Evolutionary conservation across 2,329 filamentous ascomycete species (phyloP), one percentile per base, ranked within the genome.

Genomic region (Dothiorella sarmentorum): DNA sequence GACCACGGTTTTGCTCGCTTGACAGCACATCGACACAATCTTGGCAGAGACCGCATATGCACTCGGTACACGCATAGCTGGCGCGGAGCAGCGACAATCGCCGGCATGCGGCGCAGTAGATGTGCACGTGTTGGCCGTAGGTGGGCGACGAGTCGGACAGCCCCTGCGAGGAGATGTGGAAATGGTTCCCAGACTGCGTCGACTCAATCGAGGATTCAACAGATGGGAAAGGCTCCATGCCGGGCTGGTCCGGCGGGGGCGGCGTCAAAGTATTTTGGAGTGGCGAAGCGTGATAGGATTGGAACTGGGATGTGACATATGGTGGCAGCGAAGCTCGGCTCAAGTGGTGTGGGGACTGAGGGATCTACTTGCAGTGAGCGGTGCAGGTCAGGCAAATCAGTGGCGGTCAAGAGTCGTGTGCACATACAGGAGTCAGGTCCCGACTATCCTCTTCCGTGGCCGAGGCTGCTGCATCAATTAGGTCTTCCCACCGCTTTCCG

Each of bases 1-100:
- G 77, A 11, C 88, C 88, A 52, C 88, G 69, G 29, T 69, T 85
- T 70, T 91, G 87, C 70, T 91, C 88, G 65, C 83, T 84, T 74
- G 90, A 86, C 58, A 93, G 79, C 31, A 90, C 85, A 67, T 91
- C 88, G 60, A 97, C 91, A 68, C 93, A 97, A 60, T 91, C 85
- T 63, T 87, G 85, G 73, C 94, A 97, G 51, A 97, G 82, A 15
- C 92, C 93, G 71, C 91, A 96, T 63, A 97, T 96, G 72, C 94
- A 97, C 73, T 97, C 92, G 1, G 92, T 96, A 72, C 93, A 97
- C 20, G 93, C 93, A 69, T 91, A 97, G 31, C 90, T 94, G 67
- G 93, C 89, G 67, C 86, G 87, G 24, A 97, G 78, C 10, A 87
- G 78, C 53, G 88, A 92, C 17, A 91, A 80, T 35, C 87, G 85